Percentiles rank a stretch among this genome's conserved stretches.
Evolutionary conservation across 2,329 filamentous ascomycete species (phyloP).

Genomic region (Calonectria multiphialidica): DNA sequence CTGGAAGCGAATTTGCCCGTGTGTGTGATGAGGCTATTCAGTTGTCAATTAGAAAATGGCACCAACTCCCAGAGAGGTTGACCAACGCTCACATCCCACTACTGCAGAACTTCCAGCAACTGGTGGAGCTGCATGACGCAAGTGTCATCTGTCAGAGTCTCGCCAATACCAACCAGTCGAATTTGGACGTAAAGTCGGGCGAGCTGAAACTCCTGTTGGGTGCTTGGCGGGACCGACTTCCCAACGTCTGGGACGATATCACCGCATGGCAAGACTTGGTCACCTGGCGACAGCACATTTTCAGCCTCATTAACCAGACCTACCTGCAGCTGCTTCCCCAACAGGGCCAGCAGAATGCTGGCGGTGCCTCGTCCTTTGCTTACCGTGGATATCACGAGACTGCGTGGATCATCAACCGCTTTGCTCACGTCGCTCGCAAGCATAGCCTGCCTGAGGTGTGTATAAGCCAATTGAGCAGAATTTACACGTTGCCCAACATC

Average conservation of each 20-base stretch:
- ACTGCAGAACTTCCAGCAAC: constrained; percentile 96
- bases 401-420: constrained; percentile 99
- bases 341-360: constrained; percentile 80
- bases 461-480: constrained; percentile 95
- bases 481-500: constrained; percentile 98
- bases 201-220: constrained; percentile 94
- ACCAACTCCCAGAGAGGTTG: constrained; percentile 93
- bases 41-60: constrained; percentile 97
- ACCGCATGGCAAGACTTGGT: constrained; percentile 99
- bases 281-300: constrained; percentile 99
- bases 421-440: constrained; percentile 97
- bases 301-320: constrained; percentile 94
- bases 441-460: constrained; percentile 97
- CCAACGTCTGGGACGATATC: constrained; percentile 99
- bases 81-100: constrained; percentile 96
- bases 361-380: constrained; percentile 88
- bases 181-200: constrained; percentile 93
- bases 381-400: constrained; percentile 99
- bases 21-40: constrained; percentile 98
- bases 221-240: constrained; percentile 94
- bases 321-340: constrained; percentile 89
- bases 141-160: constrained; percentile 96
- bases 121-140: constrained; percentile 97
- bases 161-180: constrained; percentile 83
- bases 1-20: constrained; percentile 82